phyloP scores from a whole-genome alignment of 2,329 filamentous ascomycete genomes.

The Metarhizium album region DNA sequence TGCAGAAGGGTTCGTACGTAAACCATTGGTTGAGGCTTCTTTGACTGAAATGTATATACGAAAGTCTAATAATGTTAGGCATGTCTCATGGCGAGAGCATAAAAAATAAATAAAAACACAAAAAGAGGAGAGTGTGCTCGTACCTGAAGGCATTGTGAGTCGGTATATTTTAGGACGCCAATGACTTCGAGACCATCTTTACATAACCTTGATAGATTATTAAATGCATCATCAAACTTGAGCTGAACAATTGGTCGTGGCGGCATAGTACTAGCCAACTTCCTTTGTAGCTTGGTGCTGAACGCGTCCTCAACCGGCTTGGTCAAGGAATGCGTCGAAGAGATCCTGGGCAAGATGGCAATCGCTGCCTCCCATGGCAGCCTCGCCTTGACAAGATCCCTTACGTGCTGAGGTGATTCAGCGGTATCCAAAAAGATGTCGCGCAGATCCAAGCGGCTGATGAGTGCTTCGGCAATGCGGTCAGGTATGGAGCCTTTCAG shows the following conservation, averaged over 20 bases:
- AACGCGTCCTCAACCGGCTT: conserved; percentile 66
- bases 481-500: conserved; percentile 25
- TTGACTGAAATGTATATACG: conserved; percentile 61
- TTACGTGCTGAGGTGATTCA: conserved; percentile 35
- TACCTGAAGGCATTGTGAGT: conserved; percentile 61
- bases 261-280: conserved; percentile 84
- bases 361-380: conserved; percentile 41
- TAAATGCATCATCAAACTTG: conserved; percentile 59
- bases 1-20: conserved; percentile 76
- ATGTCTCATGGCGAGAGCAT: neutral
- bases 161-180: conserved; percentile 54
- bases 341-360: conserved; percentile 42
- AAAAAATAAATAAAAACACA: too few species aligned
- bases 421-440: conserved; percentile 48
- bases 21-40: conserved; percentile 71
- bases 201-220: conserved; percentile 59
- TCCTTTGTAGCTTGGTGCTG: conserved; percentile 82
- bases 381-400: conserved; percentile 34
- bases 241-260: conserved; percentile 80
- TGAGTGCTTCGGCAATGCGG: conserved; percentile 44
- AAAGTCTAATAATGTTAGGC: conserved; percentile 44
- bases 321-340: conserved; percentile 50
- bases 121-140: conserved; percentile 1
- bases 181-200: conserved; percentile 60
- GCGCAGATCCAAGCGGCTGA: conserved; percentile 55